phyloP scores from a whole-genome alignment of 345 rosid genomes.

The Ceriops tagal region DNA sequence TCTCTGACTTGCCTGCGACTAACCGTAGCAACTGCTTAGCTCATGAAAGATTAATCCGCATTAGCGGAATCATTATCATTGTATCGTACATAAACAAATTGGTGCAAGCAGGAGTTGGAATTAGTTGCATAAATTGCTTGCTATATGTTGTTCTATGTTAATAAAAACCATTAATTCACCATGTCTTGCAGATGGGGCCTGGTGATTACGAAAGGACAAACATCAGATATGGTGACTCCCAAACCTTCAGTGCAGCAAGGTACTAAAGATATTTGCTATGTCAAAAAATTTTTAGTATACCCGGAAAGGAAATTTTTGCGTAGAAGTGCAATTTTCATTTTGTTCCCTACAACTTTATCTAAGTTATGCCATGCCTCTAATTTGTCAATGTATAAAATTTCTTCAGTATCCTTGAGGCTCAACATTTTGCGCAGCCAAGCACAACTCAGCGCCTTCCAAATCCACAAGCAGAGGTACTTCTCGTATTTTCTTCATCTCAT shows the following conservation, averaged over 20 bases:
- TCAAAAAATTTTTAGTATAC: background rate
- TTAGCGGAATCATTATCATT: background rate
- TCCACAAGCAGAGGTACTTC: conserved; percentile 49
- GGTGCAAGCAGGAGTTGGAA: conserved; percentile 3
- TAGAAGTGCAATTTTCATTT: background rate
- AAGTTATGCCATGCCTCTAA: background rate
- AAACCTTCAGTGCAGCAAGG: conserved; percentile 49
- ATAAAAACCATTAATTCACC: conserved; percentile 6
- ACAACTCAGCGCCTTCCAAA: conserved; percentile 55
- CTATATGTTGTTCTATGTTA: background rate
- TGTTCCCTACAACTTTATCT: background rate
- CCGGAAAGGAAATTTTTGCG: background rate
- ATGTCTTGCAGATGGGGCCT: conserved; percentile 56
- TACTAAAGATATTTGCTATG: conserved; percentile 6
- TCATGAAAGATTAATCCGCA: background rate
- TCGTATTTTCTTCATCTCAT: background rate
- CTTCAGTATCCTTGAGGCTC: conserved; percentile 47
- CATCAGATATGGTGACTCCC: conserved; percentile 60
- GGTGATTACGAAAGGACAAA: conserved; percentile 58
- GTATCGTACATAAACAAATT: background rate
- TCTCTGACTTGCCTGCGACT: background rate
- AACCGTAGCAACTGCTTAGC: background rate
- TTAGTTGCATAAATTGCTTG: conserved; percentile 4
- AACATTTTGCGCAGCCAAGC: conserved; percentile 52
- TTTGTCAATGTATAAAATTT: background rate